A percentile compares a stretch with the other conserved stretches of the same genome.
Evolutionary conservation across 139 green algal species (phyloP).

Genomic region (Spirogloea muscicola): DNA sequence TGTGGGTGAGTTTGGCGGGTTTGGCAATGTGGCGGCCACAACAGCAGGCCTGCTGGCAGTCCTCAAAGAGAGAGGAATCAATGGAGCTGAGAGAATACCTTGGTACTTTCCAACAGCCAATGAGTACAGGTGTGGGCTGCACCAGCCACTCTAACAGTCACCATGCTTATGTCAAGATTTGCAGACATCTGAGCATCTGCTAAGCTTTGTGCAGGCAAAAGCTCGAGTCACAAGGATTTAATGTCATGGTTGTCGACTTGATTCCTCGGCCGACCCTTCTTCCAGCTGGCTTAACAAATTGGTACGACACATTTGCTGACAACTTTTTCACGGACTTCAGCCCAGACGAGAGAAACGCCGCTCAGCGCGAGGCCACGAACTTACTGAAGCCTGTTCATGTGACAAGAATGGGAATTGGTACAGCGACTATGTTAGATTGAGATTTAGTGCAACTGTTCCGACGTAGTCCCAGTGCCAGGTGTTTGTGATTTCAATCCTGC

Average conservation of each 20-base stretch:
- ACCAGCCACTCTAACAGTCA: not conserved
- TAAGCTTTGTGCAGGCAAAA: not conserved
- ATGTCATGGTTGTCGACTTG: slow-evolving; percentile 17
- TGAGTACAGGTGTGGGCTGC: slow-evolving; percentile 24
- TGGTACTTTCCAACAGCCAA: slow-evolving; percentile 45
- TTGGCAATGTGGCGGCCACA: slow-evolving; percentile 34
- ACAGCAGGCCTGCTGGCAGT: slow-evolving; percentile 24
- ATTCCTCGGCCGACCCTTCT: slow-evolving; percentile 16
- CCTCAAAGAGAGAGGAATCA: slow-evolving; percentile 7
- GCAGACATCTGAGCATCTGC: not conserved
- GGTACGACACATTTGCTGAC: slow-evolving; percentile 13
- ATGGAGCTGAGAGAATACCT: not conserved
- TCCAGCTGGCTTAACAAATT: not conserved
- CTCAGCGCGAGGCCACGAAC: not conserved
- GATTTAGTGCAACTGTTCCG: too few relatives aligned
- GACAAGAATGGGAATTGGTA: slow-evolving; percentile 23
- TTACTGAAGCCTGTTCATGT: slow-evolving; percentile 1
- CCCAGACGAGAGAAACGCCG: not conserved
- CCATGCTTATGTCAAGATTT: not conserved
- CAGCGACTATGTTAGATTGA: slow-evolving; percentile 25
- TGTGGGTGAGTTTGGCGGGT: slow-evolving; percentile 30
- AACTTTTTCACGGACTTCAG: slow-evolving; percentile 17
- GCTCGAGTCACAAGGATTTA: slow-evolving; percentile 15
- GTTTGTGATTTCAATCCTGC: too few relatives aligned
- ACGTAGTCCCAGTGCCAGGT: too few relatives aligned